Evolutionary conservation across 345 rosid species (phyloP), one percentile per base, ranked within the genome.

Genomic region (Salix brachista): DNA sequence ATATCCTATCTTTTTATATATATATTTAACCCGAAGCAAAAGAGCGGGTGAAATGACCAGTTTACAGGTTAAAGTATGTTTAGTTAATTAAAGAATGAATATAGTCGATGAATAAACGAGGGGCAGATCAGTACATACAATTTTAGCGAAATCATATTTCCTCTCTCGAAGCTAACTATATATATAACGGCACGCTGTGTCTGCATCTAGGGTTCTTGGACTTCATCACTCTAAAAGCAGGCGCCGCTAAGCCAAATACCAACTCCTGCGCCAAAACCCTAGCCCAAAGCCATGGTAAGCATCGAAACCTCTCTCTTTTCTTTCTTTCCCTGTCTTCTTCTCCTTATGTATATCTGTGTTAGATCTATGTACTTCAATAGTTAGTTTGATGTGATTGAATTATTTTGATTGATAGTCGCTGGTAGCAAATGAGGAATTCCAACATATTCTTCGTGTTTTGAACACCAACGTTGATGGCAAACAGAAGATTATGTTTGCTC

Each of bases 401-500:
- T 32, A 75, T 13, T 64, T 36, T 44, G 46, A 16, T 26, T 34
- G 36, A 9, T 21, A 82, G 82, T 71, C 77, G 42, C 75, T 82
- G 60, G 79, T 78, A 0, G 80, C 82, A 6, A 82, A 82, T 69
- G 85, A 82, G 36, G 85, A 82, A 0, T 82, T 82, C 36, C 82
- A 82, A 72, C 85, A 82, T 71, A 82, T 82, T 71, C 82, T 82
- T 71, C 85, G 82, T 82, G 82, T 82, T 36, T 36, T 82, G 71
- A 79, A 78, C 77, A 79, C 82, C 36, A 81, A 81, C 71, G 80
- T 81, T 4, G 84, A 81, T 69, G 84, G 84, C 5, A 81, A 81
- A 77, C 85, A 82, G 62, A 82, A 78, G 67, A 82, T 82, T 13
- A 82, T 82, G 85, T 82, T 82, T 58, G 85, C 85, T 39, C 77